Percentiles rank a stretch among this genome's conserved stretches.
These are phyloP conservation scores for Lachnum nothofagi DNA, from an alignment of 2,329 filamentous ascomycete species.

Conservation along the genomic window DNA sequence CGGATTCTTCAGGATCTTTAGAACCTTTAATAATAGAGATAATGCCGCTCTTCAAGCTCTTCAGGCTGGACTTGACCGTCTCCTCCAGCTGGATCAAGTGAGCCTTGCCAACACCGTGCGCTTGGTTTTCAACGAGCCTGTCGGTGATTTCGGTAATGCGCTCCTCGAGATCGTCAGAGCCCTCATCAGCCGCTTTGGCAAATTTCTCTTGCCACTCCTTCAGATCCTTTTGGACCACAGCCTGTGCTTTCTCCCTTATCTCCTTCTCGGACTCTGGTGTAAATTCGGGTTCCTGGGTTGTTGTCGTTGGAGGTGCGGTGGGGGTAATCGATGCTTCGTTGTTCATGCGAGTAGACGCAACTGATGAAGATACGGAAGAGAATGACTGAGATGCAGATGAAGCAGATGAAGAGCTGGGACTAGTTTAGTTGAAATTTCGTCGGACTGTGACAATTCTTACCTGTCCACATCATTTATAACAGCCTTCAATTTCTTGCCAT, in stretches of 20 bases:
- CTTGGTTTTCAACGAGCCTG: constrained; percentile 59
- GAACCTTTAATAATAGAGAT: constrained; percentile 57
- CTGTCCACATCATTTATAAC: constrained; percentile 51
- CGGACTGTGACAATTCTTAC: constrained; percentile 28
- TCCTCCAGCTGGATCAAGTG: constrained; percentile 65
- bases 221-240: constrained; percentile 72
- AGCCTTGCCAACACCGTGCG: constrained; percentile 59
- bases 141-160: constrained; percentile 67
- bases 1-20: constrained; percentile 45
- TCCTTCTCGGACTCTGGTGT: constrained; percentile 43
- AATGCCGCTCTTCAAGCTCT: constrained; percentile 62
- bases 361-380: constrained; percentile 27
- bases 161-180: constrained; percentile 61
- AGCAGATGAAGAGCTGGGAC: constrained; percentile 25
- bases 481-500: constrained; percentile 57
- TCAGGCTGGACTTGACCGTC: constrained; percentile 58
- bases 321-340: constrained; percentile 10
- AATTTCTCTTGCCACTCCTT: constrained; percentile 85
- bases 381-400: constrained; percentile 28
- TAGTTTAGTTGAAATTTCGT: constrained; percentile 13
- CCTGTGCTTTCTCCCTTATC: constrained; percentile 52
- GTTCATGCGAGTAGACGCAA: constrained; percentile 22
- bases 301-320: constrained; percentile 19
- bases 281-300: constrained; percentile 28
- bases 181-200: constrained; percentile 76